Base-by-base conservation (phyloP, 75 land plant species). In the Pinus tabuliformis region DNA sequence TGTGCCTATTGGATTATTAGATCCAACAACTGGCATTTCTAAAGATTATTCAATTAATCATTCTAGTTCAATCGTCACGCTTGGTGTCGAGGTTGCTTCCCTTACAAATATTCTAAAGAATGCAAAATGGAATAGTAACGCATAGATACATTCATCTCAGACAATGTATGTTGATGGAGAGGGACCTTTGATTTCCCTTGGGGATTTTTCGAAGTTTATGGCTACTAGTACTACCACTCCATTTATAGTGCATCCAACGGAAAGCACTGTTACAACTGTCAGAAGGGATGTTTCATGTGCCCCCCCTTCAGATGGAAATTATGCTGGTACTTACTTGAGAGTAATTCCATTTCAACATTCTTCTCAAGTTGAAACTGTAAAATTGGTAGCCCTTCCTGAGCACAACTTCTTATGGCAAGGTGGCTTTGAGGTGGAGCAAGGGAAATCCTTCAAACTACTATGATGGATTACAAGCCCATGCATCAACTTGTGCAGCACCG, bases 391-490 rank as follows among this genome's bases (percentile, higher is more conserved):
- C 56, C 78, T 91, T 75, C 93, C 93, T 36, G 89, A 85, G 54
- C 83, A 84, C 75, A 79, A 83, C 54, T 87, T 45, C 26, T 78
- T 87, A 58, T 91, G 93, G 93, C 87, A 83, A 57, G 96, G 96
- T 9, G 64, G 72, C 78, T 93, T 93, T 86, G 88, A 87, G 72
- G 80, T 93, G 6, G 56, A 80, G 76, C 77, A 75, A 76, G 74
- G 88, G 83, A 58, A 82, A 56, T 24, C 42, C 57, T 33, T 45
- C 75, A 58, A 83, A 81, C 20, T 30, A 80, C 14, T 82, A 64
- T 82, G 82, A 78, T 84, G 96, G 94, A 39, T 54, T 93, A 74
- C 96, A 93, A 86, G 96, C 94, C 21, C 90, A 93, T 78, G 70
- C 93, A 52, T 93, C 96, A 42, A 81, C 77, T 22, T 78, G 72